Evolutionary conservation across 108 stramenopile species (phyloP), one percentile per base, ranked within the genome.

Genomic region (Chaetoceros tenuissimus): DNA sequence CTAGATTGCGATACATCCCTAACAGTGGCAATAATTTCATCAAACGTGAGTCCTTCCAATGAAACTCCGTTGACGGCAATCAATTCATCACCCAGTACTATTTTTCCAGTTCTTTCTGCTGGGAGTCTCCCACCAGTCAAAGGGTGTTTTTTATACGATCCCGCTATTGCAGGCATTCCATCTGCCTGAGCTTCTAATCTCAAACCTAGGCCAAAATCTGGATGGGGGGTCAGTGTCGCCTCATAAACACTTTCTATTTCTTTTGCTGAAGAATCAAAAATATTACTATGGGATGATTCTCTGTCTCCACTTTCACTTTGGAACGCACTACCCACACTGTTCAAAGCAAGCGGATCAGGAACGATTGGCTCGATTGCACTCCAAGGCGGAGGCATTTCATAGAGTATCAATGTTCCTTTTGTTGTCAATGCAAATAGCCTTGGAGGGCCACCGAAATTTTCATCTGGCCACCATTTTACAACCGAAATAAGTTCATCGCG

Each of bases 91-190:
- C 90, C 90, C 3, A 87, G 56, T 1, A 72, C 40, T 50, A 92
- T 84, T 62, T 74, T 62, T 23, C 86, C 84, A 22, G 74, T 72
- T 31, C 75, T 81, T 64, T 92, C 90, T n/a, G 86, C 90, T 23
- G 90, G 90, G 28, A 92, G 68, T 24, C 82, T 75, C 2, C 84
- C 86, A 40, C 81, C 83, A n/a, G 73, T 87, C 21, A 87, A 56
- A 0, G 90, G 90, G 60, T 92, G 74, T 55, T 80, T 85, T 57
- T 92, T 92, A 59, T 85, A 92, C 0, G 90, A 87, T 1, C 90
- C 90, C 43, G 82, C 90, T 31, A 92, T 78, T 17, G 90, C 78
- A 10, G 84, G 81, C 72, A 79, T 74, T 22, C 86, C 90, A 53
- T 72, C 73, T 31, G 69, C 73, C 21, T 80, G 80, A 17, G 84